Conservation (phyloP, 2,329 filamentous ascomycete species). For the Fusarium sp. region DNA sequence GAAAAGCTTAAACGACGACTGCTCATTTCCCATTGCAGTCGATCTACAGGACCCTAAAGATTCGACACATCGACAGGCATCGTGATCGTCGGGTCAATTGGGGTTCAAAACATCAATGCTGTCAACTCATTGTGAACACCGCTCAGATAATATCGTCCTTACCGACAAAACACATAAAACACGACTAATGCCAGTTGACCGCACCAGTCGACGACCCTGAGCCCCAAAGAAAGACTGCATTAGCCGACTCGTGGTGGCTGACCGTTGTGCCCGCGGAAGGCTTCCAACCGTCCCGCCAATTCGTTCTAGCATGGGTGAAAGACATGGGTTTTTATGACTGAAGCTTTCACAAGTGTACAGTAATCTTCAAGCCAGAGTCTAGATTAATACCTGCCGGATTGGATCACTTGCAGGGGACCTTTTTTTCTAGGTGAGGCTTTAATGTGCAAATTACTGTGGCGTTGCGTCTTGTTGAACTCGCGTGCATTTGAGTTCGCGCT, state of each 20-base stretch:
- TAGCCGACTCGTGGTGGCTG: slow-evolving; percentile 37
- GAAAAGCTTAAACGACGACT: slow-evolving; percentile 37
- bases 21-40: slow-evolving; percentile 40
- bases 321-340: background rate
- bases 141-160: slow-evolving; percentile 4
- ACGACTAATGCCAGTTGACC: slow-evolving; percentile 10
- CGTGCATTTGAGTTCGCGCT: slow-evolving; percentile 34
- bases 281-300: slow-evolving; percentile 36
- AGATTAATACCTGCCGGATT: slow-evolving; percentile 28
- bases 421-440: slow-evolving; percentile 29
- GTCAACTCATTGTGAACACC: background rate
- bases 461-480: slow-evolving; percentile 26
- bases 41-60: slow-evolving; percentile 29
- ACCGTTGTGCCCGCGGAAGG: slow-evolving; percentile 40
- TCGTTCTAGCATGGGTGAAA: slow-evolving; percentile 4
- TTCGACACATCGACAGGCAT: slow-evolving; percentile 31
- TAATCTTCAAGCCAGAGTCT: background rate
- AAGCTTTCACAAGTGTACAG: slow-evolving; percentile 10
- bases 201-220: slow-evolving; percentile 31
- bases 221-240: slow-evolving; percentile 40
- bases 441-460: slow-evolving; percentile 24
- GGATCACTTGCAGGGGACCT: slow-evolving; percentile 29
- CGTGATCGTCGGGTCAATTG: slow-evolving; percentile 16
- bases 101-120: slow-evolving; percentile 9
- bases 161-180: slow-evolving; percentile 13